Percentiles rank a stretch among this genome's conserved stretches.
phyloP scores from a whole-genome alignment of 768 basidiomycete genomes.

The Tricholoma sp. region DNA sequence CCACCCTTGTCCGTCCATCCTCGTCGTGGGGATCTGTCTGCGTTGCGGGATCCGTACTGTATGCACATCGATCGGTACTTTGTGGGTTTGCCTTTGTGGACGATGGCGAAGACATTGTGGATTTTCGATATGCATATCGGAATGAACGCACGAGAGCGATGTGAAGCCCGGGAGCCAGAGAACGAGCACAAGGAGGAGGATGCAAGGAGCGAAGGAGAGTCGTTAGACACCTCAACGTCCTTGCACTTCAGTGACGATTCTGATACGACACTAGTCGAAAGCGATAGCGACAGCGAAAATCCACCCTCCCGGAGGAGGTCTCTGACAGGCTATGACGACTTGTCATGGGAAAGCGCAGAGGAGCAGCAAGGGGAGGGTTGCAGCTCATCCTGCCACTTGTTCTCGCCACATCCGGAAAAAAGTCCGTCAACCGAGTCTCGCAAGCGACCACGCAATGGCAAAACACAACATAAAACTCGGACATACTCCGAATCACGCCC shows the following conservation, averaged over 20 bases:
- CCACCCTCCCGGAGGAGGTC: conserved; percentile 6
- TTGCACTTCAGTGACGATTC: conserved; percentile 42
- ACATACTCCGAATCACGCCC: conserved; percentile 7
- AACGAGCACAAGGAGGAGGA: conserved; percentile 21
- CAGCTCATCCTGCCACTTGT: background rate
- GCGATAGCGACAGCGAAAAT: conserved; percentile 34
- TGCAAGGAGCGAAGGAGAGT: conserved; percentile 27
- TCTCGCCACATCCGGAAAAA: background rate
- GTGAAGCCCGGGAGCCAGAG: conserved; percentile 5
- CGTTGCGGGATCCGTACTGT: conserved; percentile 54
- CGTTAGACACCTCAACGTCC: conserved; percentile 28
- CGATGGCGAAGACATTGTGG: conserved; percentile 62
- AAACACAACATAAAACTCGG: conserved; percentile 5
- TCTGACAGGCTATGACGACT: conserved; percentile 9
- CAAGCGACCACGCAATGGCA: background rate
- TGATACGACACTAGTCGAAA: conserved; percentile 55
- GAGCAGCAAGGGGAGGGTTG: background rate
- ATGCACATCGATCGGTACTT: conserved; percentile 57
- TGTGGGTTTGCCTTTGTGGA: conserved; percentile 53
- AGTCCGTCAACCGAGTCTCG: background rate
- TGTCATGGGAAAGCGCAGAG: conserved; percentile 3
- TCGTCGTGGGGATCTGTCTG: conserved; percentile 56
- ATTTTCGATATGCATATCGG: conserved; percentile 50
- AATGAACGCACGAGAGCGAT: conserved; percentile 4
- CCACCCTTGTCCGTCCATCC: conserved; percentile 46